phyloP scores from a whole-genome alignment of 1,284 basidiomycete genomes.

The Testicularia cyperi region DNA sequence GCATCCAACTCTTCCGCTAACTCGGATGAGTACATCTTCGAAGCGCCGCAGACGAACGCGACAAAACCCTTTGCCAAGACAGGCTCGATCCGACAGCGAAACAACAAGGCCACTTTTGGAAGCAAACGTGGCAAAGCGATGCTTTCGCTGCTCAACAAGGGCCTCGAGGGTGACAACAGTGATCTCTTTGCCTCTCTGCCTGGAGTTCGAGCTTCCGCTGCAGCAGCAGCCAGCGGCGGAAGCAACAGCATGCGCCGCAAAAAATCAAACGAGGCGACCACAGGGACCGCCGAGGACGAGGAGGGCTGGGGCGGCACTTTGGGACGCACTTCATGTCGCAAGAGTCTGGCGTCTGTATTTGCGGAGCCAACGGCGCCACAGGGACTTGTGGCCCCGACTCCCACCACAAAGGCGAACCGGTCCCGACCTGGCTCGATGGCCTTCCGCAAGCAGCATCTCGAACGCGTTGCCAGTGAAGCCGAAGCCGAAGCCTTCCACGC shows the following conservation, averaged over 20 bases:
- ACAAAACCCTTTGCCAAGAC: neutral
- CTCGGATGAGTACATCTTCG: constrained; percentile 28
- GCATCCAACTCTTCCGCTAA: neutral
- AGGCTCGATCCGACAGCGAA: constrained; percentile 9
- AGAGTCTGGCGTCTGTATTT: constrained; percentile 2
- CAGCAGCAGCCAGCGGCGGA: too few species aligned
- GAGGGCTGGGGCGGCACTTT: constrained; percentile 42
- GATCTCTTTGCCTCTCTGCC: constrained; percentile 18
- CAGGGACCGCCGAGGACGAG: constrained; percentile 13
- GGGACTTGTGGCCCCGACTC: neutral
- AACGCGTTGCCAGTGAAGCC: constrained; percentile 21
- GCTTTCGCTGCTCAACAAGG: constrained; percentile 16
- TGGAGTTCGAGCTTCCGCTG: constrained; percentile 2
- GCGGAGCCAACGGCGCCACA: too few species aligned
- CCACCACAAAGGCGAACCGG: neutral
- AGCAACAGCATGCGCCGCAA: constrained; percentile 11
- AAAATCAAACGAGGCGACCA: neutral
- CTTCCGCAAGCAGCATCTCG: constrained; percentile 9
- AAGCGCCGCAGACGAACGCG: neutral
- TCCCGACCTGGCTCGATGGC: neutral
- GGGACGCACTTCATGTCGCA: constrained; percentile 15
- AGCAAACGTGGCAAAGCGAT: constrained; percentile 35
- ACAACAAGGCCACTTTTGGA: constrained; percentile 27
- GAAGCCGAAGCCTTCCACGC: constrained; percentile 14
- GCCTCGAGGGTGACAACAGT: constrained; percentile 2